These are phyloP conservation scores for Kuraishia ogatae DNA, from an alignment of 805 yeast species.

Conservation along the genomic window DNA sequence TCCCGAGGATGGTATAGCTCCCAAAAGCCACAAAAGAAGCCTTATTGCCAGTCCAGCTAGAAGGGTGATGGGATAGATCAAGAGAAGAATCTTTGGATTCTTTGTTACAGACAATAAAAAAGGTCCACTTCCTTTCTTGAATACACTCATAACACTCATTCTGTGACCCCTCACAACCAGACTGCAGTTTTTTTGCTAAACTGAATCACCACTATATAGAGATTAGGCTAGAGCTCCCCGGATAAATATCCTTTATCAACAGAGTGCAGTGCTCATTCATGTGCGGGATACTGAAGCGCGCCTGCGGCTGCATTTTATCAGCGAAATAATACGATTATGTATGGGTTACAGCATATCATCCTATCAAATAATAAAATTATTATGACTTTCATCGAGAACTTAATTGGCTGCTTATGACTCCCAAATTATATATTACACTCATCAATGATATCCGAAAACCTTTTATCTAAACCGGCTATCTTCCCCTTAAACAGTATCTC, in stretches of 20 bases:
- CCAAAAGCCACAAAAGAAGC: neutral
- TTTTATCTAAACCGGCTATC: constrained; percentile 8
- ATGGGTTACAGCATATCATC: too few species aligned
- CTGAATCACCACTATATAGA: neutral
- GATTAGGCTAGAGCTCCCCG: too few species aligned
- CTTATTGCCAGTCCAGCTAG: constrained; percentile 7
- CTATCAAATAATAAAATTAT: too few species aligned
- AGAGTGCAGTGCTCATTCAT: neutral
- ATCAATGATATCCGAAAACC: constrained; percentile 9
- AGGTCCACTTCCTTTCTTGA: neutral
- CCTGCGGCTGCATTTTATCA: neutral
- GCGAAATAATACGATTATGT: neutral
- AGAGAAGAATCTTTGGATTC: neutral
- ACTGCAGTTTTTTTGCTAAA: neutral
- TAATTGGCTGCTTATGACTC: too few species aligned
- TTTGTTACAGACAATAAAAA: neutral
- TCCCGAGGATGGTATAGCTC: constrained; percentile 7
- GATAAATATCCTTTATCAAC: too few species aligned
- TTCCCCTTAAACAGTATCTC: constrained; percentile 13
- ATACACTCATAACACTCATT: neutral
- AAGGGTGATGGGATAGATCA: constrained; percentile 10
- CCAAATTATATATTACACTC: constrained; percentile 4
- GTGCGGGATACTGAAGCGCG: neutral
- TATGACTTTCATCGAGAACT: too few species aligned
- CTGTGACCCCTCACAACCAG: neutral